Base-by-base conservation (phyloP, 768 basidiomycete species). In the Lactarius deliciosus region DNA sequence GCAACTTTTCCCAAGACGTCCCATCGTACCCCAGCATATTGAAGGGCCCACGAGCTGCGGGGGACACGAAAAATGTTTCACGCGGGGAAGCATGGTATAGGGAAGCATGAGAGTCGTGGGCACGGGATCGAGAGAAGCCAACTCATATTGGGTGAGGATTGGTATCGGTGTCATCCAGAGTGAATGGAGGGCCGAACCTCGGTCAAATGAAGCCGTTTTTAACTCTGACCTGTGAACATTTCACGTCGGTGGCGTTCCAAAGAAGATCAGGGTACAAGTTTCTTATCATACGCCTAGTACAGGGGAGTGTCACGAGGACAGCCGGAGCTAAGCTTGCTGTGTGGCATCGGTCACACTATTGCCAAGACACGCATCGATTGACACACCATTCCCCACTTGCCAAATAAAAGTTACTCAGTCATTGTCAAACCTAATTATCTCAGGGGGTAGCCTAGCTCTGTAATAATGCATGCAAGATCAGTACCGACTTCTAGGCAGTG, bases 151-250 rank as follows among this genome's bases (percentile, higher is more conserved):
- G 30, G 15, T 11, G 13, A 40, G 16, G 22, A 11, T 30, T 38
- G 53, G 41, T 63, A 40, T 40, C 61, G 61, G 61, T 55, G 53
- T 41, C 9, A 56, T 30, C 22, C 22, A 22, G 45, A 30, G 25
- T 50, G 32, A 47, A 61, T 61, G 45, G 32, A 38, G 22, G 22
- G 11, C 50, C 60, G 60, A 53, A n/a, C 18, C 8, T 57, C 63
- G 63, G 63, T 36, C 63, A 45, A 63, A 3, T n/a, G 41, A 63
- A 63, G 63, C 63, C 63, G 63, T 32, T 25, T 53, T 50, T n/a
- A 25, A 34, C 25, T 34, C 50, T 20, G 47, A 22, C 34, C 30
- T 25, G 47, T 38, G 47, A 61, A 36, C 30, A 25, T 53, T 50
- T 25, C 22, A n/a, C 38, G 45, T 3, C n/a, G 20, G 60, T 61